Percentiles rank a stretch among this genome's conserved stretches.
These are phyloP conservation scores for Lasiosphaeria ovina DNA, from an alignment of 495 filamentous ascomycete genomes.

Conservation along the genomic window DNA sequence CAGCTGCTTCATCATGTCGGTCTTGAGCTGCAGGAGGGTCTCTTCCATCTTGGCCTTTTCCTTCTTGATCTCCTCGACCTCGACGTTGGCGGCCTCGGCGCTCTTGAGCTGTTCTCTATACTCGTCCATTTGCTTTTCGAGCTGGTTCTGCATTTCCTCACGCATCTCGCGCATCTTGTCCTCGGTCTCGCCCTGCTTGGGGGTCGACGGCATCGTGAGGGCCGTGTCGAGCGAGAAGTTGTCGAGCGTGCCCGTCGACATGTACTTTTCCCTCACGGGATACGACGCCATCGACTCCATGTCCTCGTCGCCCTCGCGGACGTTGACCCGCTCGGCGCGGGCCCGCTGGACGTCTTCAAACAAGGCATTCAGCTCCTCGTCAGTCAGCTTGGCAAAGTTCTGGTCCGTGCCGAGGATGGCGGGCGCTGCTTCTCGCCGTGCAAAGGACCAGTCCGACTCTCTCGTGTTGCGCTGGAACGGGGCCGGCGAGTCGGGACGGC, in stretches of 20 bases:
- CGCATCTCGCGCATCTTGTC: conserved; percentile 70
- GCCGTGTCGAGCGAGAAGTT: conserved; percentile 95
- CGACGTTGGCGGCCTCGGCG: conserved; percentile 73
- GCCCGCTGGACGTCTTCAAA: conserved; percentile 93
- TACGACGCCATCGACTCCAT: conserved; percentile 86
- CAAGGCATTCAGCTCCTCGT: conserved; percentile 91
- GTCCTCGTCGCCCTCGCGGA: conserved; percentile 79
- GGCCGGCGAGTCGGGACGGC: conserved; percentile 76
- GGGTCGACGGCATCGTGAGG: conserved; percentile 90
- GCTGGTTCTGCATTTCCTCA: conserved; percentile 83
- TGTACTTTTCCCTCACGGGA: conserved; percentile 89
- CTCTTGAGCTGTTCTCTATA: conserved; percentile 77
- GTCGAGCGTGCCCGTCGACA: conserved; percentile 92
- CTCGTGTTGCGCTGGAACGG: conserved; percentile 62
- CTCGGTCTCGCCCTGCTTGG: conserved; percentile 71
- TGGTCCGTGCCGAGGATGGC: conserved; percentile 91
- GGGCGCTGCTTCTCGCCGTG: conserved; percentile 84
- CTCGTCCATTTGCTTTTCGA: conserved; percentile 84
- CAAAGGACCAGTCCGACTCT: conserved; percentile 96
- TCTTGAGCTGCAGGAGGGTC: conserved; percentile 70
- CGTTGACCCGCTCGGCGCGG: conserved; percentile 73
- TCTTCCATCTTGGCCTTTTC: conserved; percentile 89
- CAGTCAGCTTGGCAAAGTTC: conserved; percentile 80
- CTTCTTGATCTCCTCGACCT: conserved; percentile 78
- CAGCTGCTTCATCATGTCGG: conserved; percentile 80